Conservation (phyloP, 805 yeast species). For the Lachancea nothofagi region DNA sequence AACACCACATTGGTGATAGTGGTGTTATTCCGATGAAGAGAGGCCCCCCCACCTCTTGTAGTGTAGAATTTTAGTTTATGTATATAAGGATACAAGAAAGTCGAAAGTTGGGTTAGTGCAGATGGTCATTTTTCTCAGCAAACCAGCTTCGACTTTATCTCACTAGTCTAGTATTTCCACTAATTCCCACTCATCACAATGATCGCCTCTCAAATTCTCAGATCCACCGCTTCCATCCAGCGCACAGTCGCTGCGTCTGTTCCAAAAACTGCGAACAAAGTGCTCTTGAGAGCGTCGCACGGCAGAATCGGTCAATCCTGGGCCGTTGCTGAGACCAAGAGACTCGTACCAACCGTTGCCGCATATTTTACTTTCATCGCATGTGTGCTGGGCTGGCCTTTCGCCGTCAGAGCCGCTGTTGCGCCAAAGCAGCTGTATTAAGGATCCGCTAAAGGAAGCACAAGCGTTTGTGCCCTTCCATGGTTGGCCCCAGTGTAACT, state of each 20-base stretch:
- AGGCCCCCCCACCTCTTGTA: no score
- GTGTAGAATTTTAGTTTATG: no score
- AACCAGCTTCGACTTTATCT: no score
- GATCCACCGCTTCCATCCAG: conserved; percentile 15
- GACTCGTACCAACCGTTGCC: conserved; percentile 19
- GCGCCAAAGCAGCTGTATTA: conserved; percentile 1
- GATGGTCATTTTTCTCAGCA: no score
- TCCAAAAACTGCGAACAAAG: conserved; percentile 8
- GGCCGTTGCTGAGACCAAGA: conserved; percentile 22
- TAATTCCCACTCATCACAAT: conserved; percentile 7
- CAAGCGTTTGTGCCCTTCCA: background rate
- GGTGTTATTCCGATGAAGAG: no score
- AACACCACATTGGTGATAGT: no score
- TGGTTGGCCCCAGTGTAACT: no score
- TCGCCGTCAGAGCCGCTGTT: conserved; percentile 11
- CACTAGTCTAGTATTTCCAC: background rate
- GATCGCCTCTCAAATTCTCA: conserved; percentile 21
- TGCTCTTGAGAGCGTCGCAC: conserved; percentile 10
- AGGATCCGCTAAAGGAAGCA: background rate
- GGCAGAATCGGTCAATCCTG: conserved; percentile 21
- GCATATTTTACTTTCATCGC: conserved; percentile 19
- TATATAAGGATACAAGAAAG: no score
- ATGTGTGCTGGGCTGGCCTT: conserved; percentile 27
- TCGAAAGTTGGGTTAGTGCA: no score
- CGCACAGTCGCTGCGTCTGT: conserved; percentile 11